Evolutionary conservation across 805 yeast genomes (phyloP), one percentile per base, ranked within the genome.

Genomic region (Saccharomyces eubayanus): DNA sequence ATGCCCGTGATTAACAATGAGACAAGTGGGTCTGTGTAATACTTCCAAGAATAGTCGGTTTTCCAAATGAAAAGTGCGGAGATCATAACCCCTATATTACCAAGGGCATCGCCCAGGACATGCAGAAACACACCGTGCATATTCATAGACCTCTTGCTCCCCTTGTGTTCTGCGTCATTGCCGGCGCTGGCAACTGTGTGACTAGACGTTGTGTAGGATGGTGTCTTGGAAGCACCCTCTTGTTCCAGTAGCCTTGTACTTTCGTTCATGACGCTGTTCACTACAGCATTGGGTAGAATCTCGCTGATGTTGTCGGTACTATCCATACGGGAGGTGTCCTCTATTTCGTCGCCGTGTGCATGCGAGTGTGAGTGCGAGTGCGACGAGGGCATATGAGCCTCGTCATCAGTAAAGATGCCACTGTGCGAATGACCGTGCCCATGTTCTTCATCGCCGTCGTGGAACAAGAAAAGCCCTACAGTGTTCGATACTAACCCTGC

Each of bases 101-200:
- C 98, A 53, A 92, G 75, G 1, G 98, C 98, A 71, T 92, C 99
- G 47, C 98, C 98, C 61, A 94, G 58, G 11, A 94, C 99, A 66
- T 92, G 99, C 65, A 92, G 76, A 66, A 89, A 94, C 2, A 92
- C 97, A 58, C 99, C 99, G 63, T 89, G 91, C 97, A 92, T 92
- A 71, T 94, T 92, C 74, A 92, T 75, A n/a, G 96, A 87, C 65
- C 79, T 82, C 31, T 70, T 62, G 56, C 74, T 46, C 31, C 57
- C 56, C 16, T 55, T 58, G 21, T 40, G 48, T 40, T 57, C 51
- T 46, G 40, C 36, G 29, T 48, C 51, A 41, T 43, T 54, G 14
- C 41, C 41, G 14, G n/a, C 47, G 6, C 51, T 43, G 45, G 30
- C 46, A 8, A 47, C 29, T 2, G 43, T 20, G 50, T 50, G 12